Base-by-base conservation (phyloP, 2,329 filamentous ascomycete species). In the Alternaria arbusti region DNA sequence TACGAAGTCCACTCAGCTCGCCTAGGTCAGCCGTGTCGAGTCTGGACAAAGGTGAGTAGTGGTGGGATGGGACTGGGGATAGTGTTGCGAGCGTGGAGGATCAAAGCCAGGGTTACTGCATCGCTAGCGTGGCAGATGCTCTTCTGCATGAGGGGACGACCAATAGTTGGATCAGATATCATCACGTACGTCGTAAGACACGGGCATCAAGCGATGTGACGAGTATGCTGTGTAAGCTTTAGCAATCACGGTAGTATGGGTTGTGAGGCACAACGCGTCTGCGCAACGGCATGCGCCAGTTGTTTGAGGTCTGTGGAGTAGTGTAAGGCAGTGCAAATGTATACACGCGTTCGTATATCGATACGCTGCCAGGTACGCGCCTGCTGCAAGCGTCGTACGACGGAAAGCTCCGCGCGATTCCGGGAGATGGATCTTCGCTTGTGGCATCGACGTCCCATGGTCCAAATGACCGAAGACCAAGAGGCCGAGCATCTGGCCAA, bases 11-110 rank as follows among this genome's bases (percentile, higher is more conserved):
- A 28, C 20, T 47, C n/a, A 25, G 44, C 50, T 60, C 55, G 23
- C 46, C 54, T 22, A 65, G 52, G 30, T 67, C 60, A 12, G 50
- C 65, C 23, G 57, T 65, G 23, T 67, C 59, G 6, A 65, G 63
- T 44, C 36, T 69, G 20, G 54, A 67, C 32, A 58, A 54, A 50
- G 63, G 61, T 30, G 57, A 30, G 15, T 44, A 40, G 54, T 45
- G 28, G 50, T 45, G 36, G 12, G 28, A 30, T 40, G 36, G 30
- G 46, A 23, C 47, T 17, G 26, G 46, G 56, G 63, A 40, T 36
- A 54, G 30, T 50, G 25, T 59, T 63, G 61, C 61, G 56, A 60
- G 25, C n/a, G 54, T 36, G 46, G 13, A 50, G 44, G 57, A 51
- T 36, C 49, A 15, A 13, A 51, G 49, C 49, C 30, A 36, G 51